These are phyloP conservation scores for Mycena crocata DNA, from an alignment of 768 basidiomycete species.

Conservation along the genomic window DNA sequence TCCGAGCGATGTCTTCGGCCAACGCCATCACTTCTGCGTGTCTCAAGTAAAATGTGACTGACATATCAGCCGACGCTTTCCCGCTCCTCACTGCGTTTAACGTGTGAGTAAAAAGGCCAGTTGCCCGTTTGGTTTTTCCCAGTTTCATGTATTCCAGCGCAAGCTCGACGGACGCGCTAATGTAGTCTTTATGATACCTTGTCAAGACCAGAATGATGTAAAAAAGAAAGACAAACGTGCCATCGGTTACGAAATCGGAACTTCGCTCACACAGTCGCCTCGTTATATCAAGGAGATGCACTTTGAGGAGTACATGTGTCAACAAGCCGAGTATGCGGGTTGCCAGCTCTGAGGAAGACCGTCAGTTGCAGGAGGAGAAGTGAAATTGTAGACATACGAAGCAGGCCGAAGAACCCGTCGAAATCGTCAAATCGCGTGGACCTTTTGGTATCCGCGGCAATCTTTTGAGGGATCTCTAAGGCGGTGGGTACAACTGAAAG, in stretches of 20 bases:
- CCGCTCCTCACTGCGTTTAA: slow-evolving; percentile 57
- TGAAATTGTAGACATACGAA: slow-evolving; percentile 57
- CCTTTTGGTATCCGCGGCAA: slow-evolving; percentile 32
- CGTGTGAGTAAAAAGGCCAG: slow-evolving; percentile 70
- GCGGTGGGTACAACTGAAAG: slow-evolving; percentile 39
- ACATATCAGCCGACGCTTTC: slow-evolving; percentile 62
- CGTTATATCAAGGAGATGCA: slow-evolving; percentile 74
- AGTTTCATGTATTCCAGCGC: slow-evolving; percentile 85
- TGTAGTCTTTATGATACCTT: slow-evolving; percentile 60
- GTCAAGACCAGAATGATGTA: not conserved
- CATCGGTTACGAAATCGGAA: slow-evolving; percentile 54
- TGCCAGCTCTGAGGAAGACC: slow-evolving; percentile 57
- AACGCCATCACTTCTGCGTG: slow-evolving; percentile 75
- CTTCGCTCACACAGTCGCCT: slow-evolving; percentile 69
- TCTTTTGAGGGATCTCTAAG: slow-evolving; percentile 45
- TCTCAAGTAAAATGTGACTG: slow-evolving; percentile 67
- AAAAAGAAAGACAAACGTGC: slow-evolving; percentile 47
- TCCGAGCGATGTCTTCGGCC: slow-evolving; percentile 66
- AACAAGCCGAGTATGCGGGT: slow-evolving; percentile 76
- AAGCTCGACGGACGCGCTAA: slow-evolving; percentile 73
- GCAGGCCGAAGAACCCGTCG: slow-evolving; percentile 56
- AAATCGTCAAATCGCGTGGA: slow-evolving; percentile 51
- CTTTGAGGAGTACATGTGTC: slow-evolving; percentile 71
- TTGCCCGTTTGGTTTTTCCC: slow-evolving; percentile 79
- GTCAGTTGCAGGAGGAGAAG: not conserved